Percentiles rank a stretch among this genome's conserved stretches.
These are phyloP conservation scores for Hemisphaericaspora nanyangensis DNA, from an alignment of 805 yeast genomes.

Conservation along the genomic window DNA sequence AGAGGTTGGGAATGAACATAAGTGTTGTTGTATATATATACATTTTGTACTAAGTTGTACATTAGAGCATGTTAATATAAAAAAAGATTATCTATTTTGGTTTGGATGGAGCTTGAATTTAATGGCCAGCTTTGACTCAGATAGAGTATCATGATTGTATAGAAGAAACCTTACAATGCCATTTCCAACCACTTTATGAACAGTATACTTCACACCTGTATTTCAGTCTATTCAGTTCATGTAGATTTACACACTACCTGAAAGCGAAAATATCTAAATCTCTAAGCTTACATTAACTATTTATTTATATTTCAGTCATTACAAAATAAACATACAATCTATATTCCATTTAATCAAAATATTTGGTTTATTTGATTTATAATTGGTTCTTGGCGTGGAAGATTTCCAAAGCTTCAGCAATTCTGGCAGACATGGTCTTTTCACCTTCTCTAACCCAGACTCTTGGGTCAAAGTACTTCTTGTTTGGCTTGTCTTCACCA, in stretches of 20 bases:
- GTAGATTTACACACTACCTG: no score
- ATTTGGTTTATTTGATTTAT: constrained; percentile 19
- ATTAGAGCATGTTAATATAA: background rate
- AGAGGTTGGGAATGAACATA: background rate
- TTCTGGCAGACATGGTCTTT: constrained; percentile 91
- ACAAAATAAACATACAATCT: background rate
- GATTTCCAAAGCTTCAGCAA: constrained; percentile 74
- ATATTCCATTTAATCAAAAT: background rate
- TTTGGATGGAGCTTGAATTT: background rate
- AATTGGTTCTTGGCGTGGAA: constrained; percentile 78
- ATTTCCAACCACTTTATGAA: no score
- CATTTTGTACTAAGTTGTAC: background rate
- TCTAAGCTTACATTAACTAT: background rate
- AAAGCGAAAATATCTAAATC: no score
- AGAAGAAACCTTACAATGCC: no score
- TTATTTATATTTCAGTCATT: background rate
- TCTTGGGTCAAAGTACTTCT: constrained; percentile 99
- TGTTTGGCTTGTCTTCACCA: constrained; percentile 98
- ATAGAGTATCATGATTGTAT: no score
- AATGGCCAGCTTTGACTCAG: no score
- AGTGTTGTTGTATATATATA: background rate
- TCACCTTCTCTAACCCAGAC: constrained; percentile 99
- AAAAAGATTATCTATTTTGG: background rate
- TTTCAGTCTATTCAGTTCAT: no score
- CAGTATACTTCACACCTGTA: no score